These are phyloP conservation scores for Cornus florida DNA, from an alignment of 148 eudicot species.

Conservation along the genomic window DNA sequence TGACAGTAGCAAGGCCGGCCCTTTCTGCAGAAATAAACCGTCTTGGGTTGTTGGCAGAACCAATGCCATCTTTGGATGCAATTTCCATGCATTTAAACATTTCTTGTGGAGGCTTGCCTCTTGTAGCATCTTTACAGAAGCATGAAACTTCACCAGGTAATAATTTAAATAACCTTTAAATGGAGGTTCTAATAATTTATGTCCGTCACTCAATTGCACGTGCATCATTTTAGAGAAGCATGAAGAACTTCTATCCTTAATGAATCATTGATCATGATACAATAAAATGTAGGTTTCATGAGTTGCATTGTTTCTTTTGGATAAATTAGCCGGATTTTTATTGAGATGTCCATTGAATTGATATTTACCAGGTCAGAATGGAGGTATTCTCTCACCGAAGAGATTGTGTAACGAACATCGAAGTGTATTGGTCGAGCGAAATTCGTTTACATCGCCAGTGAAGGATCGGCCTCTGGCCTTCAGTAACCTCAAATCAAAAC, in stretches of 20 bases:
- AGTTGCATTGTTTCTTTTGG: background rate
- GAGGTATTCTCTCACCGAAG: conserved; percentile 86
- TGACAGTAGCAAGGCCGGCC: conserved; percentile 74
- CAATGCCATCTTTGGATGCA: conserved; percentile 98
- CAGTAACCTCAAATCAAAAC: conserved; percentile 70
- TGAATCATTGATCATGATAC: background rate
- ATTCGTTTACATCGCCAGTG: conserved; percentile 84
- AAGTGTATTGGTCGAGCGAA: conserved; percentile 86
- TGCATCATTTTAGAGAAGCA: background rate
- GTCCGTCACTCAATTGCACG: background rate
- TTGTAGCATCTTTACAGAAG: conserved; percentile 57
- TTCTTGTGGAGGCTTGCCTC: conserved; percentile 62
- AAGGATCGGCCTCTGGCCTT: conserved; percentile 72
- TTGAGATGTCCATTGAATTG: conserved; percentile 2
- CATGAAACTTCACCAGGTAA: conserved; percentile 60
- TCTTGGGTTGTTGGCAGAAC: conserved; percentile 87
- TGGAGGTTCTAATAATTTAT: background rate
- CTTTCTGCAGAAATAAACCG: conserved; percentile 77
- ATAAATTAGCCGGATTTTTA: background rate
- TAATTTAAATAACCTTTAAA: background rate
- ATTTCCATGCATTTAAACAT: conserved; percentile 71
- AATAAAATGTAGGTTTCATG: background rate
- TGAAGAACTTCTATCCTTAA: no score
- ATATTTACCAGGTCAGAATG: conserved; percentile 59
- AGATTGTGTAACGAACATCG: conserved; percentile 78